Evolutionary conservation across 495 filamentous ascomycete species (phyloP), one percentile per base, ranked within the genome.

Genomic region (Podospora fimiseda): DNA sequence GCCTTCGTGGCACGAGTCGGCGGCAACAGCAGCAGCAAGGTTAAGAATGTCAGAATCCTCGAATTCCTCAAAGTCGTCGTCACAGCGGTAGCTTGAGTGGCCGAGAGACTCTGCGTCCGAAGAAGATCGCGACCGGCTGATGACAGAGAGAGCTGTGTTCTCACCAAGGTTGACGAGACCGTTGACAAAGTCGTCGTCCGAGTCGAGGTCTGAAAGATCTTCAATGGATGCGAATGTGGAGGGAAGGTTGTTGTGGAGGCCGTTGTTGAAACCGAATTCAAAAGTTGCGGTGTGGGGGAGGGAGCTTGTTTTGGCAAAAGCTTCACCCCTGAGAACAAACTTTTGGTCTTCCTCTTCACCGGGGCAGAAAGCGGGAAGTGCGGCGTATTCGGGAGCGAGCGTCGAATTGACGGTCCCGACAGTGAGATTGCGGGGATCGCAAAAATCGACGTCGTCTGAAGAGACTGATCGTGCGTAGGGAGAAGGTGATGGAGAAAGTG

Each of bases 371-470:
- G 66, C 55, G 52, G 67, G 67, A 51, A 69, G 74, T 47, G 65
- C 67, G 27, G 87, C 80, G 48, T 91, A 85, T 21, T 89, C 87
- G 22, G 82, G 72, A 24, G 77, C 73, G 52, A 81, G 64, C 56
- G 67, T 74, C 44, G 69, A 70, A 64, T 74, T 74, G 37, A 81
- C 76, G 1, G 82, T 75, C 63, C 83, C 82, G 40, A 96, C 90
- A 3, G 88, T 93, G 43, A 98, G 76, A 61, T 95, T 87, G 54
- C 91, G 87, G 19, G 93, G 93, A 62, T 98, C 90, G 71, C 93
- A 97, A 62, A 95, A 96, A 70, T 90, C 83, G 57, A 84, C 68
- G 61, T 90, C 87, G 37, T 88, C 84, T 2, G 81, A 80, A 47
- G 82, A 74, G 51, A 83, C 69, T 1, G 85, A 85, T 46, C 80